Evolutionary conservation across 1,284 basidiomycete species (phyloP), one percentile per base, ranked within the genome.

Genomic region (Papiliotrema nemorosa): DNA sequence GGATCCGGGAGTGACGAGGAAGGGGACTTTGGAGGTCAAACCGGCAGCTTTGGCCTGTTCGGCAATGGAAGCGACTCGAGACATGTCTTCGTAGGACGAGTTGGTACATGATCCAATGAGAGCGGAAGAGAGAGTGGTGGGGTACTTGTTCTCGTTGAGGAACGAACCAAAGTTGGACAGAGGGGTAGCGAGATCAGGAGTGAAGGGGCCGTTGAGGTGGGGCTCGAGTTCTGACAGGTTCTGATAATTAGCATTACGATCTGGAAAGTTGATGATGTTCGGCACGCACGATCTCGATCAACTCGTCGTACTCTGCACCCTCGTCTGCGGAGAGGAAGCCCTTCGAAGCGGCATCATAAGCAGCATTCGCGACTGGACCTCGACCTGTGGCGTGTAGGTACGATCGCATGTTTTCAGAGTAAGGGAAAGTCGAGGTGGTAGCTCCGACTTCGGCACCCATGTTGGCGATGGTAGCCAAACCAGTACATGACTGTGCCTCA

Each of bases 401-500:
- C 25, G 83, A 79, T 34, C 84, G 81, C 94, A 98, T 98, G 63
- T 83, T 83, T 51, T 82, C 75, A 6, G 90, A 92, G 76, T 97
- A 98, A 13, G 93, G 93, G 82, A 99, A 99, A 3, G 89, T 91
- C 1, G 91, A 94, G 0, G 96, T 97, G 2, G 96, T 99, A 6
- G 96, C 96, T 41, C 96, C 96, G 24, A 98, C 91, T 78, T 99
- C 96, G 21, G 96, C 96, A 53, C 96, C 96, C 96, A 98, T 99
- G 76, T 97, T 97, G 50, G 90, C 87, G 55, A 97, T 88, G 4
- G 92, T 97, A 0, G 93, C 92, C 46, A 97, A 76, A 59, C 90
- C 93, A 55, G 96, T 98, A 70, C 93, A 97, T 24, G 93, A 96
- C 66, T 97, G 91, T 47, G 80, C 80, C 53, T 81, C 80, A 10